Base-by-base conservation (phyloP, 768 basidiomycete species). In the Dentipellis sp. region DNA sequence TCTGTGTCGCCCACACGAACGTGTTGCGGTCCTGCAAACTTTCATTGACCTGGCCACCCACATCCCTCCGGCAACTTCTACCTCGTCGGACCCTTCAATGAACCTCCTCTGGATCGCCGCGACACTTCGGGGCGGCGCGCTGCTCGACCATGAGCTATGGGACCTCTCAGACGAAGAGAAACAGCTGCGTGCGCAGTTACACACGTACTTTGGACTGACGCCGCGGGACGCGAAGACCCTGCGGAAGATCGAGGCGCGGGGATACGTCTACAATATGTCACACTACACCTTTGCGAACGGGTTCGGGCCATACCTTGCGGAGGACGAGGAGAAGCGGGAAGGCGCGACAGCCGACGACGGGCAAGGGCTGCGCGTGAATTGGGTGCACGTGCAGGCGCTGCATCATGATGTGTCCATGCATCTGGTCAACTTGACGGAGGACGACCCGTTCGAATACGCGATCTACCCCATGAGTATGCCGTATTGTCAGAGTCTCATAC, bases 191-290 rank as follows among this genome's bases (percentile, higher is more conserved):
- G 74, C 78, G 1, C 72, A 71, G 46, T 59, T 88, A 56, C 84
- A 85, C 61, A 74, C 77, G 4, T 72, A 77, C 62, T 81, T 74
- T 61, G 86, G 86, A 4, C 60, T 84, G 21, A 83, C 83, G 0
- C 63, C 62, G 6, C 56, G 52, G 8, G 84, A 87, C 57, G 53
- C 67, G n/a, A 64, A 55, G 40, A 60, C 49, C 4, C 56, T 56
- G 21, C 64, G 62, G 16, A 71, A 75, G 8, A 71, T 73, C 7
- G 65, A 67, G 6, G 77, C 79, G 9, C 75, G 81, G 40, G 77
- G 77, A 1, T 81, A 67, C 57, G 81, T 88, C 16, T 90, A 90
- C 60, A 75, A 78, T 57, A 73, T 85, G 64, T 74, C 78, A 3
- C 75, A 84, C 37, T 86, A 86, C 67, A 66, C 67, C 1, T 63